These are phyloP conservation scores for Hyphopichia khmerensis DNA, from an alignment of 1,139 yeast genomes.

Conservation along the genomic window DNA sequence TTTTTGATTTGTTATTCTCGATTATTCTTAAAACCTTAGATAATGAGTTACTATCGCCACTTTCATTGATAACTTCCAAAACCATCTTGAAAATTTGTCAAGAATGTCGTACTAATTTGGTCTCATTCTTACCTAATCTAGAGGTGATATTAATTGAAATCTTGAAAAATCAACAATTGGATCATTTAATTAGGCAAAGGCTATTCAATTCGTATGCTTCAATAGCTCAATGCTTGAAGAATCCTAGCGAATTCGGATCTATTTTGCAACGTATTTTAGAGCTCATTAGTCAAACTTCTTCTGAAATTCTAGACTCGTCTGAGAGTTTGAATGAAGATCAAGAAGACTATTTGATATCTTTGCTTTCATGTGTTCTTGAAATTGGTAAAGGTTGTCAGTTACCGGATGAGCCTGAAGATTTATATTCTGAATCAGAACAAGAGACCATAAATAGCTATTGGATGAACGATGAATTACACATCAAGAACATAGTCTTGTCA, in stretches of 20 bases:
- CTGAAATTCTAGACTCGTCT: slow-evolving; percentile 10
- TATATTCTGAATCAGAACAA: slow-evolving; percentile 27
- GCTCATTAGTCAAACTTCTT: slow-evolving; percentile 19
- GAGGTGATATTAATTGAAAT: slow-evolving; percentile 52
- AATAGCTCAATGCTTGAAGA: slow-evolving; percentile 52
- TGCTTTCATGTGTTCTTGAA: slow-evolving; percentile 62
- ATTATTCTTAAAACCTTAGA: slow-evolving; percentile 23
- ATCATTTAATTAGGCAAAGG: slow-evolving; percentile 56
- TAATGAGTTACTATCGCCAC: slow-evolving; percentile 5
- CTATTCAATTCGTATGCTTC: slow-evolving; percentile 62
- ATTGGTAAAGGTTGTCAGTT: slow-evolving; percentile 66
- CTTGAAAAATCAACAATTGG: slow-evolving; percentile 45
- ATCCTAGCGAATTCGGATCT: slow-evolving; percentile 34
- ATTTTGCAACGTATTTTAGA: slow-evolving; percentile 18
- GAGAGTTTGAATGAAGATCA: slow-evolving; percentile 12
- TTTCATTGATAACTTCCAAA: slow-evolving; percentile 50
- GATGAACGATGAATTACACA: slow-evolving; percentile 40
- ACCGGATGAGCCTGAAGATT: slow-evolving; percentile 55
- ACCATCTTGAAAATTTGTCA: slow-evolving; percentile 64
- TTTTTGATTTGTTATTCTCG: slow-evolving; percentile 49
- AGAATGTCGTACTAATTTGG: slow-evolving; percentile 51
- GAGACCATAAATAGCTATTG: slow-evolving; percentile 30
- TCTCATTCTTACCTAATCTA: slow-evolving; percentile 50
- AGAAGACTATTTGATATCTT: slow-evolving; percentile 49
- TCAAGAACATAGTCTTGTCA: slow-evolving; percentile 39